These are phyloP conservation scores for Colletotrichum sp. DNA, from an alignment of 2,329 filamentous ascomycete species.

Conservation along the genomic window DNA sequence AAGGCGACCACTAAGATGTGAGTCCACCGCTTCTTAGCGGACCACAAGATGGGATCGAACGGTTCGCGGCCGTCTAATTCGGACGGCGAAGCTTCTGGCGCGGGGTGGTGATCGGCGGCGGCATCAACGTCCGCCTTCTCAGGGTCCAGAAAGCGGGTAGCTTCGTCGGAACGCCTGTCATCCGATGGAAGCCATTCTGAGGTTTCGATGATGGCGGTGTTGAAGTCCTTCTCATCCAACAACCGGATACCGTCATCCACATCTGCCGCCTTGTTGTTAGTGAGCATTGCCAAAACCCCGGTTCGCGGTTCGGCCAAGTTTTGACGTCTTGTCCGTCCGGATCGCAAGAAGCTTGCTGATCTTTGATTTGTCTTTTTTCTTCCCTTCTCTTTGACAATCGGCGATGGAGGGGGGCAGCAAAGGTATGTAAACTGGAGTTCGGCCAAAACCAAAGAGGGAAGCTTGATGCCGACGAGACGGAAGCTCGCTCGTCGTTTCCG, in stretches of 20 bases:
- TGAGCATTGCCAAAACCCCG: background rate
- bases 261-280: background rate
- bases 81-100: background rate
- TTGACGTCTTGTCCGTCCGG: background rate
- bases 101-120: background rate
- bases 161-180: background rate
- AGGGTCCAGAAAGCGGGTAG: background rate
- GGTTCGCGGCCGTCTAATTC: background rate
- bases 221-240: background rate
- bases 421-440: background rate
- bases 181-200: background rate
- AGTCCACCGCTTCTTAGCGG: slow-evolving; percentile 8
- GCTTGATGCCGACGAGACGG: background rate
- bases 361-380: background rate
- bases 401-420: background rate
- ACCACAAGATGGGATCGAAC: background rate
- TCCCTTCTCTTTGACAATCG: background rate
- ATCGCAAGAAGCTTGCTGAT: background rate
- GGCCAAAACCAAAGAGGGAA: background rate
- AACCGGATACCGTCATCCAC: background rate
- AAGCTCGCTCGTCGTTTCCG: background rate
- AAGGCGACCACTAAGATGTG: slow-evolving; percentile 1
- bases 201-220: background rate
- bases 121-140: background rate
- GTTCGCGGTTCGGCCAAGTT: background rate